phyloP scores from a whole-genome alignment of 768 basidiomycete genomes.

The Astraeus odoratus region DNA sequence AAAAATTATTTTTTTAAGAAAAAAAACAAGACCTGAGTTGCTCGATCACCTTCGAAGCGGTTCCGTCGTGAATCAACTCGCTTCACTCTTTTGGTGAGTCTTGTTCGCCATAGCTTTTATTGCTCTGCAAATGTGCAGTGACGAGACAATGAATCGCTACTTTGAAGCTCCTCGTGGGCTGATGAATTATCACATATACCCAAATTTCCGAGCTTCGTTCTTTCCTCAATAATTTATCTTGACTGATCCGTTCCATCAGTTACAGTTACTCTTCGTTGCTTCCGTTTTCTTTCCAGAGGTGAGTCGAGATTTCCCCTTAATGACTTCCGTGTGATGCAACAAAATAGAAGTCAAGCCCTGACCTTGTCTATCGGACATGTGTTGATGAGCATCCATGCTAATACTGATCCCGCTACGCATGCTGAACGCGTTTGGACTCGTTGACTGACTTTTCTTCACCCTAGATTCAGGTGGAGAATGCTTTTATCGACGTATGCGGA shows the following conservation, averaged over 20 bases:
- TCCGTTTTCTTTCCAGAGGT: slow-evolving; percentile 16
- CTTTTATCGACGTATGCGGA: no score
- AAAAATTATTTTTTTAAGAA: slow-evolving; percentile 5
- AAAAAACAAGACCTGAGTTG: no score
- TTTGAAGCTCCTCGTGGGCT: slow-evolving; percentile 60
- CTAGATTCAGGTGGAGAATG: no score
- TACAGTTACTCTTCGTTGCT: not conserved
- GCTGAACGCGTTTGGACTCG: not conserved
- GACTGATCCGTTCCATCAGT: slow-evolving; percentile 2
- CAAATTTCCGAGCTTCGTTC: slow-evolving; percentile 75
- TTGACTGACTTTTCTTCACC: slow-evolving; percentile 12
- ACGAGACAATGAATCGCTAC: slow-evolving; percentile 86
- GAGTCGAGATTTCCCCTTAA: slow-evolving; percentile 22
- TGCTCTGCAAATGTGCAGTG: slow-evolving; percentile 34
- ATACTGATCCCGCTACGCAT: slow-evolving; percentile 52
- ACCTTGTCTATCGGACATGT: slow-evolving; percentile 65
- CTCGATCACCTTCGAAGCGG: no score
- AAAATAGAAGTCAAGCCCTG: slow-evolving; percentile 91
- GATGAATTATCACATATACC: slow-evolving; percentile 74
- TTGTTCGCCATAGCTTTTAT: slow-evolving; percentile 12
- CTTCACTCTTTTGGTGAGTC: no score
- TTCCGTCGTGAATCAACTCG: no score
- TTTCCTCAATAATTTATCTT: not conserved
- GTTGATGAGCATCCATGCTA: slow-evolving; percentile 86
- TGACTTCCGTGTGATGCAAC: slow-evolving; percentile 46